Conservation (phyloP, 331 rosid species). For the Rhamnella rubrinervis region DNA sequence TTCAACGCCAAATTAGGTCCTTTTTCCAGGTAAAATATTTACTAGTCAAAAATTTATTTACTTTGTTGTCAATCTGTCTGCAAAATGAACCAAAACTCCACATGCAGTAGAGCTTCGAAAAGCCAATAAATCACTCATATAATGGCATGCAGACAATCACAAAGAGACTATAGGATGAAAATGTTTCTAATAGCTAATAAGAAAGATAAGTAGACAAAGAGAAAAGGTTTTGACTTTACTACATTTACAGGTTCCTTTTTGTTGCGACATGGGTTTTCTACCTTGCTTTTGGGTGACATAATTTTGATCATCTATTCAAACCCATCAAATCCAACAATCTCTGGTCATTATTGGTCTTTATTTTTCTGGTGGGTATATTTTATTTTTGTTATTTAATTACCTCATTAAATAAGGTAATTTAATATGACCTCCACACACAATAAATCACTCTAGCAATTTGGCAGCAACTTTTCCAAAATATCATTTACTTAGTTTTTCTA, state of each 20-base stretch:
- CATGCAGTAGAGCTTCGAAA: no score
- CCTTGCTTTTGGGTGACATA: slow-evolving; percentile 26
- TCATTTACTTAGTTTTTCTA: background rate
- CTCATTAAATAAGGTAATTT: slow-evolving; percentile 18
- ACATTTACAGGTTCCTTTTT: slow-evolving; percentile 12
- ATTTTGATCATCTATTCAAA: slow-evolving; percentile 20
- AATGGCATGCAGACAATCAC: background rate
- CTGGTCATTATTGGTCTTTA: background rate
- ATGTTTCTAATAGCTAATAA: no score
- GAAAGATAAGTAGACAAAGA: background rate
- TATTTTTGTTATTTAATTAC: background rate
- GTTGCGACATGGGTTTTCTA: slow-evolving; percentile 7
- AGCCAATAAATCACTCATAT: no score
- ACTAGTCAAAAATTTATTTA: no score
- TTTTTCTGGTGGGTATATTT: background rate
- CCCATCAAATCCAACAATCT: slow-evolving; percentile 50
- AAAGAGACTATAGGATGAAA: background rate
- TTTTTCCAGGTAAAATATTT: no score
- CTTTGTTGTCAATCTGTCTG: no score
- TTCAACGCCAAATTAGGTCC: no score
- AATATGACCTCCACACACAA: background rate
- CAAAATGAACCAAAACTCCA: no score
- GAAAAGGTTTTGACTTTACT: slow-evolving; percentile 28
- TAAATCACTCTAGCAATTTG: background rate
- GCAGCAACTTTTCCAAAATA: no score